Evolutionary conservation across 2,329 filamentous ascomycete genomes (phyloP), one percentile per base, ranked within the genome.

Genomic region (Conoideocrella luteorostrata): DNA sequence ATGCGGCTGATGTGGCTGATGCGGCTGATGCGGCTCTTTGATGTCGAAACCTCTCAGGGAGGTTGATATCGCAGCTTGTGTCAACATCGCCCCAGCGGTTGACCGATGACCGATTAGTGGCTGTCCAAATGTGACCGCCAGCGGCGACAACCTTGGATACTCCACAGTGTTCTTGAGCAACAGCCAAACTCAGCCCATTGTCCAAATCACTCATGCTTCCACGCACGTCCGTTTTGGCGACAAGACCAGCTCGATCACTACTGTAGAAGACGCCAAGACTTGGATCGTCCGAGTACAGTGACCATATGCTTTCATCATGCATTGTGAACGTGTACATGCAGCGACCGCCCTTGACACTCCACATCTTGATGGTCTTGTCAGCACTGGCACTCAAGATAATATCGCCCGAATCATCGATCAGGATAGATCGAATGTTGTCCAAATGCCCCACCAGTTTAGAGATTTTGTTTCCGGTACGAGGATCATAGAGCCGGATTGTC

Each of bases 281-380:
- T 1, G 90, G 89, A 55, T 95, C 81, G 43, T 91, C 83, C 0
- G 93, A 96, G 64, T 86, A 95, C 18, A 98, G 73, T 2, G 88
- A 94, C 93, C 93, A 98, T 18, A 98, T 88, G 60, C 90, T 96
- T 59, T 95, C 89, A 59, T 95, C 95, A 67, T 98, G 93, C 93
- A 98, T 98, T 43, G 90, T 96, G 55, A 98, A 77, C 1, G 93
- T 98, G 65, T 96, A 88, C 84, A 97, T 91, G 72, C 93, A 98
- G 54, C 93, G 78, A 44, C 93, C 93, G 18, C 89, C 91, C 10
- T 87, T 93, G 54, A 97, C 83, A 52, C 90, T 96, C 93, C 93
- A 98, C 46, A 97, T 81, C 69, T 98, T 98, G 69, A 98, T 84
- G 0, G 93, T 97, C 66, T 95, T 89, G 62, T 98, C 93, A 2